phyloP scores from a whole-genome alignment of 352 stramenopile species.

The Blastocystis sp. region DNA sequence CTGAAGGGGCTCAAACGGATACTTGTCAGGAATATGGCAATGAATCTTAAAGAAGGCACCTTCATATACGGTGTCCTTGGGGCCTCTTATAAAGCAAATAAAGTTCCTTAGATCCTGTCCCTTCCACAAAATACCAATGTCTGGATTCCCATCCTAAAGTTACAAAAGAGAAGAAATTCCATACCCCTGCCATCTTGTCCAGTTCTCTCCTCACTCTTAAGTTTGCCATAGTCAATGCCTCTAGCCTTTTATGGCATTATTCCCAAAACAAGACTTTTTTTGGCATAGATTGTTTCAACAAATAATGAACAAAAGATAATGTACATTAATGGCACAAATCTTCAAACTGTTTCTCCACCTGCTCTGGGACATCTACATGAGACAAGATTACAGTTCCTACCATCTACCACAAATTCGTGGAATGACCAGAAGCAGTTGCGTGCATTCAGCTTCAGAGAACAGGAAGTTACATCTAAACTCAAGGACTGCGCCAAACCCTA shows the following conservation, averaged over 20 bases:
- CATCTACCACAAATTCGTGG: neutral
- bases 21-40: conserved; percentile 75
- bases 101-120: neutral
- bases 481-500: neutral
- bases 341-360: neutral
- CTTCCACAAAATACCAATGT: conserved; percentile 14
- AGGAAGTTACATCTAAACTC: neutral
- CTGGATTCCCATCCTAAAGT: neutral
- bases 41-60: conserved; percentile 76
- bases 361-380: neutral
- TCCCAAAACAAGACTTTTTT: too few relatives aligned
- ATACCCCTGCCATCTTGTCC: neutral
- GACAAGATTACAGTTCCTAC: neutral
- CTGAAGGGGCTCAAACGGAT: conserved; percentile 76
- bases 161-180: neutral
- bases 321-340: neutral
- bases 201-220: neutral
- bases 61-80: conserved; percentile 74
- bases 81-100: conserved; percentile 71
- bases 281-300: too few relatives aligned
- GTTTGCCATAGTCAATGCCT: neutral
- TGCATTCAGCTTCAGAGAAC: neutral
- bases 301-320: neutral
- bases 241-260: neutral
- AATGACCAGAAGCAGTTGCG: neutral